Percentiles rank a stretch among this genome's conserved stretches.
These are phyloP conservation scores for Debaryomyces psychrophilus DNA, from an alignment of 1,139 yeast genomes.

Conservation along the genomic window DNA sequence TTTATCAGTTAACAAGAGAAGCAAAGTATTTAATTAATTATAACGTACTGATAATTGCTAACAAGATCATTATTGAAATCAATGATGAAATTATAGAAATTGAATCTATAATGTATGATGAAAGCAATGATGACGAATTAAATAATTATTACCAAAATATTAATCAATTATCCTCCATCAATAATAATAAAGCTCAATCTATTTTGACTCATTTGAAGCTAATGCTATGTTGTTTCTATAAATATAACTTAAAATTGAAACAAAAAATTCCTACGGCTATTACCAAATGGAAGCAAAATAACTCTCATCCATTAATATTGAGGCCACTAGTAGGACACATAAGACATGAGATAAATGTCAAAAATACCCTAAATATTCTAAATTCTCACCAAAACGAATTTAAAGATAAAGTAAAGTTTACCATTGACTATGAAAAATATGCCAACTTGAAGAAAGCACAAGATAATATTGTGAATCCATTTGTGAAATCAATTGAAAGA, in stretches of 20 bases:
- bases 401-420: constrained; percentile 23
- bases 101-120: constrained; percentile 59
- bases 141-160: constrained; percentile 34
- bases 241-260: constrained; percentile 50
- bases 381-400: constrained; percentile 29
- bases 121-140: constrained; percentile 44
- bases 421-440: constrained; percentile 28
- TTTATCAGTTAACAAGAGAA: constrained; percentile 72
- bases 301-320: constrained; percentile 54
- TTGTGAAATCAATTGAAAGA: constrained; percentile 42
- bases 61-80: constrained; percentile 67
- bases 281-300: constrained; percentile 54
- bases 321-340: constrained; percentile 72
- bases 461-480: constrained; percentile 31
- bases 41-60: constrained; percentile 68
- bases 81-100: constrained; percentile 72
- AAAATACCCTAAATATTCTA: constrained; percentile 46
- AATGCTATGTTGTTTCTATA: constrained; percentile 63
- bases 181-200: constrained; percentile 53
- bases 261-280: constrained; percentile 52
- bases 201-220: constrained; percentile 57
- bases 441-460: constrained; percentile 26
- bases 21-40: constrained; percentile 72
- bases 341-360: constrained; percentile 59
- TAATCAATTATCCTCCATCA: constrained; percentile 34